Evolutionary conservation across 495 filamentous ascomycete genomes (phyloP), one percentile per base, ranked within the genome.

Genomic region (Cercophora samala): DNA sequence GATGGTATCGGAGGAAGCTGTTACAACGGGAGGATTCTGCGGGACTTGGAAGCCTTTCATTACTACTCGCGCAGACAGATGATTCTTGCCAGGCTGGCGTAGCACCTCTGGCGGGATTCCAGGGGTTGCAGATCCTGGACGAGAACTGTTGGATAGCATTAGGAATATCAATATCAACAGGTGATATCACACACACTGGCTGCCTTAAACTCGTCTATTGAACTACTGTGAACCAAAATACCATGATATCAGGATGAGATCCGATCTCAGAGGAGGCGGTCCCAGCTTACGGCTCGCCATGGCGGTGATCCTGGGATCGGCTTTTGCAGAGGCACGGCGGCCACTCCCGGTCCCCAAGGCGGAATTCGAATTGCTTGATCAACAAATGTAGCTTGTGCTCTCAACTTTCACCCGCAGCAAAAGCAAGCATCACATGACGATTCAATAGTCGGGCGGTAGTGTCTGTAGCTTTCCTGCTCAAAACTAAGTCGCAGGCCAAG

Each of bases 31-130:
- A 66, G 60, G 58, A 56, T 63, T 54, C 13, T 11, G 37, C 37
- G 37, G 53, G 53, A 56, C 53, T 56, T 56, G 53, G 53, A 23
- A 23, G 53, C 53, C 53, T 46, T 60, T 64, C 62, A n/a, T 67
- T 24, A 42, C 24, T 21, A 56, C 53, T 21, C n/a, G 15, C 53
- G 5, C 22, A 56, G n/a, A 56, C 22, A 23, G 53, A 56, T 21
- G 58, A 29, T 25, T 56, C 55, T 63, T 63, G 59, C 55, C 58
- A 65, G 63, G 63, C 70, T 58, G 64, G 65, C 32, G 32, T 22
- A 51, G 46, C 61, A 51, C 66, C 42, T 46, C 66, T 60, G 66
- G 66, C 62, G 22, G 65, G 65, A 63, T 58, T 63, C 62, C 23
- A 32, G 46, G 54, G 65, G 65, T 23, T 51, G 55, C 54, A n/a